These are phyloP conservation scores for Saksenaea oblongispora DNA, from an alignment of 371 early-diverging fungal species.

Conservation along the genomic window DNA sequence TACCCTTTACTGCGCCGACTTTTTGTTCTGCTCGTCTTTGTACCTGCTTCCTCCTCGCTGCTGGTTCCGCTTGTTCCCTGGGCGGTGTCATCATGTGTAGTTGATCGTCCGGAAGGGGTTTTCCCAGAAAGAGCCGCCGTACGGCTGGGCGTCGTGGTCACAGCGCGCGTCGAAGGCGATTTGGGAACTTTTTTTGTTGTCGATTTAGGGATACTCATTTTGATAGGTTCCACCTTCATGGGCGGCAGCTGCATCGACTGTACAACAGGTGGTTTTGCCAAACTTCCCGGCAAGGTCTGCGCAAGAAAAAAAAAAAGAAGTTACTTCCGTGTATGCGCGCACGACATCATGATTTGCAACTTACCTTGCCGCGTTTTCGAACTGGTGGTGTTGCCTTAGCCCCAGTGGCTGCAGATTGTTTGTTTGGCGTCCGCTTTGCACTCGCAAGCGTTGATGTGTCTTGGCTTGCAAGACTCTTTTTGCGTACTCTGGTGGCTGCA, in stretches of 20 bases:
- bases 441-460: conserved; percentile 11
- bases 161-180: neutral
- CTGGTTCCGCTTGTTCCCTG: conserved; percentile 10
- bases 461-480: conserved; percentile 27
- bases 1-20: neutral
- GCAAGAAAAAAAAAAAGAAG: neutral
- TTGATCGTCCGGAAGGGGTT: neutral
- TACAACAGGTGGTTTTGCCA: conserved; percentile 47
- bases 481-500: conserved; percentile 22
- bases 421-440: neutral
- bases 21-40: neutral
- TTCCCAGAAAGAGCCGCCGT: neutral
- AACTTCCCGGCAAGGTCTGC: conserved; percentile 51
- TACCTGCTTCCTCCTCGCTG: conserved; percentile 20
- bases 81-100: neutral
- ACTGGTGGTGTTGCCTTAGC: neutral
- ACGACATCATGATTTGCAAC: conserved; percentile 5
- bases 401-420: conserved; percentile 5
- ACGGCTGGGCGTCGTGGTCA: neutral
- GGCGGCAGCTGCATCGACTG: conserved; percentile 45
- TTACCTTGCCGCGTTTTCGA: conserved; percentile 20
- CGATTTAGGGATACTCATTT: conserved; percentile 25
- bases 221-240: conserved; percentile 52
- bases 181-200: neutral
- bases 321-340: neutral